Conservation (phyloP, 2,329 filamentous ascomycete species). For the Aurifilum marmelostoma region DNA sequence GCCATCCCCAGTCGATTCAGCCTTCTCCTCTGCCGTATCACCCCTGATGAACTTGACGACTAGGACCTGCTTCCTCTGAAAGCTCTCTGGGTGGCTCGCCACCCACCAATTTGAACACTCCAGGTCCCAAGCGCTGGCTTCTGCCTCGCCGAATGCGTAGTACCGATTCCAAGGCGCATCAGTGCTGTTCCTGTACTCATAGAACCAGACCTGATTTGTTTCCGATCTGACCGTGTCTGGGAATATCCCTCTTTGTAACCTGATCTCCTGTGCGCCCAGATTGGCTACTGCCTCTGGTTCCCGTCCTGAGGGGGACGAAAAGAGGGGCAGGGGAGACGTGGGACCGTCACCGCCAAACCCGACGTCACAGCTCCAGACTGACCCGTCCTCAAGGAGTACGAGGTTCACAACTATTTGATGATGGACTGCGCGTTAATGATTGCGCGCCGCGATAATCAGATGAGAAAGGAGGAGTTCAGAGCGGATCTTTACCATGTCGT, state of each 20-base stretch:
- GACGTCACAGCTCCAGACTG: conserved; percentile 61
- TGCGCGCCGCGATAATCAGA: neutral
- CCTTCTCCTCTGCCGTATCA: conserved; percentile 38
- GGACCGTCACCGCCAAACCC: conserved; percentile 67
- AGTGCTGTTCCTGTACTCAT: conserved; percentile 57
- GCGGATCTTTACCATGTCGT: conserved; percentile 44
- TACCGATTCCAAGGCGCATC: conserved; percentile 58
- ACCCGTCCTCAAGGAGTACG: conserved; percentile 53
- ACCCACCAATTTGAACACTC: conserved; percentile 59
- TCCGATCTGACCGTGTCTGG: conserved; percentile 39
- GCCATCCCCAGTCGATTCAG: neutral
- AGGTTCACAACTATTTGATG: conserved; percentile 61
- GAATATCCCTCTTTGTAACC: conserved; percentile 54
- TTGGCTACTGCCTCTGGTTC: conserved; percentile 48
- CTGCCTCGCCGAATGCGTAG: conserved; percentile 68
- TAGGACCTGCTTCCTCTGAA: conserved; percentile 59
- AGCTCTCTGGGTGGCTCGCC: conserved; percentile 52
- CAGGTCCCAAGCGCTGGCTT: conserved; percentile 66
- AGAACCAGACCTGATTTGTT: conserved; percentile 62
- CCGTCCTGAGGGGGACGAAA: conserved; percentile 26
- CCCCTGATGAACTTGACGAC: conserved; percentile 57
- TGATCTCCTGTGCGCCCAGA: conserved; percentile 59
- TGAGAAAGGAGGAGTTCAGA: neutral
- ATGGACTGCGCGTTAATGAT: neutral
- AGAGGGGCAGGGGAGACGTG: conserved; percentile 59